Base-by-base conservation (phyloP, 129 eudicot species). In the Smallanthus sonchifolius region DNA sequence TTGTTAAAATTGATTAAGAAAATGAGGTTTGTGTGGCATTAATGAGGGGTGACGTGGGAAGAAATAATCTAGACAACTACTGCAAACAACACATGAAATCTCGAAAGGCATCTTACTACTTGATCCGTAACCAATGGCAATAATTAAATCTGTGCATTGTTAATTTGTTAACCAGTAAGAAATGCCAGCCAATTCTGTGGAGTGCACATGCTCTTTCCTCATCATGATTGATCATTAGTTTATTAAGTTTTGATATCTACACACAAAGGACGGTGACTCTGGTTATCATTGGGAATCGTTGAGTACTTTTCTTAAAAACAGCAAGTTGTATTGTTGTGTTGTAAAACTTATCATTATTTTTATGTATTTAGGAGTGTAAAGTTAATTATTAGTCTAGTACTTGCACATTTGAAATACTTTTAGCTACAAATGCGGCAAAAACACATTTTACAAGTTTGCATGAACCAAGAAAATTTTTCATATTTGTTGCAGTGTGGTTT, bases 91-190 rank as follows among this genome's bases (percentile, higher is more conserved):
- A 79, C 83, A 79, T 72, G 83, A 52, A 60, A 68, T 62, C 13
- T 43, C 52, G 60, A 76, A 67, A 30, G 66, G 83, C 68, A 79
- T 79, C 78, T 79, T 61, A 36, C 65, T 64, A 73, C 78, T 64
- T 79, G 83, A 79, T 79, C 83, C 83, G 83, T 79, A 79, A 79
- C 83, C 35, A 72, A 72, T 72, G 83, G 83, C 78, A 72, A 72
- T 79, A 65, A 64, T 79, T 72, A 72, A 72, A 64, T 79, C 20
- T 0, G 0, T 7, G 8, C 40, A 48, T 62, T 78, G 57, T 62
- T 63, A 63, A 64, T 59, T 34, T 69, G 70, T 69, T 77, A 67
- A 77, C 67, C 62, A 56, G 28, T 48, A 77, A 5, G 28, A 77
- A 67, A 28, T 40, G 82, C 77, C 77, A 72, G 83, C 77, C 52